A percentile compares a stretch with the other conserved stretches of the same genome.
Conservation (phyloP, 345 rosid species). For the Rhizophora mangle region DNA sequence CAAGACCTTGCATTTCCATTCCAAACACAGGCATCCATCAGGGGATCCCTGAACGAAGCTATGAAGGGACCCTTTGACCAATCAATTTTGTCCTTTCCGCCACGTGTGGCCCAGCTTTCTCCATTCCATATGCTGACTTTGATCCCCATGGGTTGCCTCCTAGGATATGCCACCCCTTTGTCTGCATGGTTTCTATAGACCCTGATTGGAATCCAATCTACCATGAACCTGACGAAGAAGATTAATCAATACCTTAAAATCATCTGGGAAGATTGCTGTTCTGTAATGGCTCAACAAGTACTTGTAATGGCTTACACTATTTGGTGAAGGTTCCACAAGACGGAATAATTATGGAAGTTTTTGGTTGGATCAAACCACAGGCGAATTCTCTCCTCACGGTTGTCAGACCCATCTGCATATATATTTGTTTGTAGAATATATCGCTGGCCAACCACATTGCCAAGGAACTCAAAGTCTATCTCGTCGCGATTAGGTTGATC, state of each 20-base stretch:
- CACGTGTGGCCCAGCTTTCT: conserved; percentile 83
- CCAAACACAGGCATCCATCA: conserved; percentile 73
- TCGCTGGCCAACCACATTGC: conserved; percentile 65
- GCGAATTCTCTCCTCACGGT: conserved; percentile 70
- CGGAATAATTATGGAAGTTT: conserved; percentile 69
- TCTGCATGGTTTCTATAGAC: conserved; percentile 70
- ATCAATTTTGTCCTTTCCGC: conserved; percentile 66
- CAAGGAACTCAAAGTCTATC: conserved; percentile 78
- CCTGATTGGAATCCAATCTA: conserved; percentile 71
- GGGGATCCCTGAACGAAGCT: conserved; percentile 61
- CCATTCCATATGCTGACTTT: conserved; percentile 77
- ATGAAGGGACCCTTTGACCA: conserved; percentile 79
- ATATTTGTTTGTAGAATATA: conserved; percentile 83
- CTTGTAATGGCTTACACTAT: conserved; percentile 52
- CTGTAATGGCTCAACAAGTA: too few species aligned
- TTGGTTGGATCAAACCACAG: conserved; percentile 93
- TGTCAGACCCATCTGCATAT: conserved; percentile 57
- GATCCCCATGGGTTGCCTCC: conserved; percentile 71
- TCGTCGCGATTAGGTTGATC: conserved; percentile 75
- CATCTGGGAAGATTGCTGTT: too few species aligned
- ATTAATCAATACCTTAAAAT: not conserved
- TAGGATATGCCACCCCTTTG: conserved; percentile 68
- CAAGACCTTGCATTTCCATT: conserved; percentile 57
- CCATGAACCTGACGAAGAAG: conserved; percentile 53
- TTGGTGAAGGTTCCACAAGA: conserved; percentile 81